Conservation (phyloP, 345 rosid species). For the Citrus mangshanensis region DNA sequence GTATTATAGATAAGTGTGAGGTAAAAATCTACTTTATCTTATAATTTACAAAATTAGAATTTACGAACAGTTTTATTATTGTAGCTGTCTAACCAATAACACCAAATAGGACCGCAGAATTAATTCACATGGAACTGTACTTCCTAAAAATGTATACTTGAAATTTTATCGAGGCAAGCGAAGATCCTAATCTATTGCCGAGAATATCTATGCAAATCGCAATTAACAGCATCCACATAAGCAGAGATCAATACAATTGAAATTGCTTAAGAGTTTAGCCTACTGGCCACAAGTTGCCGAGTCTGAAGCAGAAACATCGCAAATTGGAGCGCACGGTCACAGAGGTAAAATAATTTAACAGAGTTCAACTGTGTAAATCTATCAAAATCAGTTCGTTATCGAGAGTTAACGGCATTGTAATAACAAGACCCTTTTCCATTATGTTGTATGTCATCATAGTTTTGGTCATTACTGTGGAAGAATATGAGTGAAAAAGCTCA, state of each 20-base stretch:
- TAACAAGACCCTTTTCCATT: neutral
- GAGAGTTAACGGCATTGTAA: neutral
- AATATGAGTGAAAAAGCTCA: constrained; percentile 27
- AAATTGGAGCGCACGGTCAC: neutral
- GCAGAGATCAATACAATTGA: neutral
- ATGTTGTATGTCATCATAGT: neutral
- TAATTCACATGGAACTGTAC: no score
- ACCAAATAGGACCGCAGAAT: no score
- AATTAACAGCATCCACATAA: neutral
- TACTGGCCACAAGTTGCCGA: neutral
- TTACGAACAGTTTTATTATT: no score
- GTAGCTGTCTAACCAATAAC: no score
- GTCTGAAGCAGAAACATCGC: neutral
- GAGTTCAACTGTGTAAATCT: neutral
- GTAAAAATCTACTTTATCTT: no score
- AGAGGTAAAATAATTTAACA: neutral
- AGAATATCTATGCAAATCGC: neutral
- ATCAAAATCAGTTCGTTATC: neutral
- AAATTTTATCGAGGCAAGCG: neutral
- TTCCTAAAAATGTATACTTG: no score
- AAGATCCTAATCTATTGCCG: neutral
- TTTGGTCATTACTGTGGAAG: neutral
- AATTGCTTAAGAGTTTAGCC: neutral
- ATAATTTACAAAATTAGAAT: no score
- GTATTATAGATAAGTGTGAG: no score